These are phyloP conservation scores for Avicennia marina DNA, from an alignment of 257 asterid genomes.

Conservation along the genomic window DNA sequence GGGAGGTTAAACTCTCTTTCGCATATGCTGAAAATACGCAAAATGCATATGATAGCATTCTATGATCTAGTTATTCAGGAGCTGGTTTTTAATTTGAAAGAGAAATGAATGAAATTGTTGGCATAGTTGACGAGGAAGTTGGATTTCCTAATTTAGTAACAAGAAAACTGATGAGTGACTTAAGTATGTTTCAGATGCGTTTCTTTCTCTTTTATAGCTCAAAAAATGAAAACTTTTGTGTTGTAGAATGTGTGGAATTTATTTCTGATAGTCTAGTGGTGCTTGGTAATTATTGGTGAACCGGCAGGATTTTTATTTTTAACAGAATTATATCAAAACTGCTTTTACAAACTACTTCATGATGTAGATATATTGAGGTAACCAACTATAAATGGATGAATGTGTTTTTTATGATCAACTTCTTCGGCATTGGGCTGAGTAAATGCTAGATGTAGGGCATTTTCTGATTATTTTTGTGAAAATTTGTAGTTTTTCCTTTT, in stretches of 20 bases:
- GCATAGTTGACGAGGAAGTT: not conserved
- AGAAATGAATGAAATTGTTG: not conserved
- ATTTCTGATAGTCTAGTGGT: not conserved
- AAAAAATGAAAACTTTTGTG: too few species aligned
- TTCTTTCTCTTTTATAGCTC: not conserved
- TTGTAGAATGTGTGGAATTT: not conserved
- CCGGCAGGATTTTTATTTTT: not conserved
- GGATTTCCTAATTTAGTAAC: not conserved
- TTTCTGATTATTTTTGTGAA: too few species aligned
- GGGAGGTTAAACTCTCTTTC: constrained; percentile 55
- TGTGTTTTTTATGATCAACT: too few species aligned
- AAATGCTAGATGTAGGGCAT: too few species aligned
- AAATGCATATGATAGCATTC: not conserved
- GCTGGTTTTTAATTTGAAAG: not conserved
- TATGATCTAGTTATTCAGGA: not conserved
- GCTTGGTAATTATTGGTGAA: not conserved
- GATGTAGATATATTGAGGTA: too few species aligned
- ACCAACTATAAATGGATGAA: too few species aligned
- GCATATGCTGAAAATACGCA: not conserved
- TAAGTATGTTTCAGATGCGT: not conserved
- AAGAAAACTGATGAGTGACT: not conserved
- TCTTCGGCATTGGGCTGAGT: too few species aligned
- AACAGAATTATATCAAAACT: not conserved
- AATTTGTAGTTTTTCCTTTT: too few species aligned
- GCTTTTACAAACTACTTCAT: too few species aligned